phyloP scores from a whole-genome alignment of 768 basidiomycete species.

The Trametes elegans region DNA sequence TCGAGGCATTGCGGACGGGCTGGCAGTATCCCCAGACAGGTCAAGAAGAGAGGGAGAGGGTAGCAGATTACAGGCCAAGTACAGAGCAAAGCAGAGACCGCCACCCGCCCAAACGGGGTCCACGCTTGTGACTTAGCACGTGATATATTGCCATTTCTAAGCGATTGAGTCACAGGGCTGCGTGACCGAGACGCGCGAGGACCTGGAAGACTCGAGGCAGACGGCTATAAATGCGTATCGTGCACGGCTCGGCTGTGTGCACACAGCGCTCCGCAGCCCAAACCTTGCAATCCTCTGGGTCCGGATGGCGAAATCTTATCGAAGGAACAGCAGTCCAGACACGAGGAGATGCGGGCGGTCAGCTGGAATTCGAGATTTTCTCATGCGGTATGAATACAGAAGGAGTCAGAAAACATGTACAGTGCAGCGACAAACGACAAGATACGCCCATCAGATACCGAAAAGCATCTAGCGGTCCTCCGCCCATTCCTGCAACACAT shows the following conservation, averaged over 20 bases:
- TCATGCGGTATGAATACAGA: slow-evolving; percentile 16
- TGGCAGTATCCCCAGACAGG: background rate
- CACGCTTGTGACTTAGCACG: slow-evolving; percentile 16
- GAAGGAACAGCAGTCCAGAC: background rate
- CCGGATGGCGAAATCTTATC: background rate
- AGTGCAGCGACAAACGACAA: slow-evolving; percentile 18
- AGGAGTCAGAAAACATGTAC: slow-evolving; percentile 17
- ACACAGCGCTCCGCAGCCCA: background rate
- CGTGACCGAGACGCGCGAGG: background rate
- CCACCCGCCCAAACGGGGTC: slow-evolving; percentile 2
- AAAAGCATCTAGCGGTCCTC: slow-evolving; percentile 66
- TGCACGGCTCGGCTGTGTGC: no score
- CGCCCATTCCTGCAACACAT: slow-evolving; percentile 74
- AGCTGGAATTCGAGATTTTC: background rate
- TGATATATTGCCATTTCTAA: background rate
- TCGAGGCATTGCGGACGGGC: slow-evolving; percentile 39
- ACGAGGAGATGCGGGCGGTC: background rate
- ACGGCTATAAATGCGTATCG: no score
- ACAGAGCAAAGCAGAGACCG: background rate
- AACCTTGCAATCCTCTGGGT: background rate
- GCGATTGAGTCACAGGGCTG: background rate
- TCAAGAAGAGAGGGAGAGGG: background rate
- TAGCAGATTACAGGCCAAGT: background rate
- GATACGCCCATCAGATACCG: slow-evolving; percentile 2
- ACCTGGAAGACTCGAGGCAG: background rate